Base-by-base conservation (phyloP, 2,329 filamentous ascomycete species). In the Neonectria neomacrospora region DNA sequence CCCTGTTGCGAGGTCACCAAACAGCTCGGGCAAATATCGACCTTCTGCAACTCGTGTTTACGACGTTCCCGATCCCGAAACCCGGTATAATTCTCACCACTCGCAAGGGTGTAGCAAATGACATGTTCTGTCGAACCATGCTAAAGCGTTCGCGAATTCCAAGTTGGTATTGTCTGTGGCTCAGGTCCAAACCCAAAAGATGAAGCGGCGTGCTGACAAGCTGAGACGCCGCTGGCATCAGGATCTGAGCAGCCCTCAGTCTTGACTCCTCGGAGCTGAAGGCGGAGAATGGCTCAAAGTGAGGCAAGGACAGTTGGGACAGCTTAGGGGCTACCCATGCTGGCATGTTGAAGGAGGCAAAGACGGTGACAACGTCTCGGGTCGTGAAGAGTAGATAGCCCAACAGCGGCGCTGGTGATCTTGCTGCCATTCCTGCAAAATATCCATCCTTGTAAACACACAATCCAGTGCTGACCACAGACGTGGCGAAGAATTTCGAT, bases 321-420 rank as follows among this genome's bases (percentile, higher is more conserved):
- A 72, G 60, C 28, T 67, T 71, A 7, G 70, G 70, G 1, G 70
- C 70, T 10, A 73, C 61, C 37, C 71, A 61, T 1, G 67, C 58
- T 26, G 70, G 70, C 18, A 72, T 32, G 44, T 73, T 71, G 69
- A 72, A 72, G 18, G 70, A 72, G 16, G 70, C 70, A 41, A 67
- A 72, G 12, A 72, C 64, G 28, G 70, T 73, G 14, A 72, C 58
- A 10, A 71, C 70, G 50, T 72, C 70, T 6, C 70, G 56, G 2
- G 67, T 61, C 5, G 69, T 65, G 26, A 73, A 72, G 16, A 72
- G 41, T 0, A 66, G 63, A 39, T 73, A 73, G 28, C 69, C 70
- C 11, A 70, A 44, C 3, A 73, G 47, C 5, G 71, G 71, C 1
- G 69, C 67, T 2, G 71, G 54, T 5, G 59, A 59, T 9, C 63